Evolutionary conservation across 371 early-diverging fungal species (phyloP).

Genomic region (Massospora cicadina): DNA sequence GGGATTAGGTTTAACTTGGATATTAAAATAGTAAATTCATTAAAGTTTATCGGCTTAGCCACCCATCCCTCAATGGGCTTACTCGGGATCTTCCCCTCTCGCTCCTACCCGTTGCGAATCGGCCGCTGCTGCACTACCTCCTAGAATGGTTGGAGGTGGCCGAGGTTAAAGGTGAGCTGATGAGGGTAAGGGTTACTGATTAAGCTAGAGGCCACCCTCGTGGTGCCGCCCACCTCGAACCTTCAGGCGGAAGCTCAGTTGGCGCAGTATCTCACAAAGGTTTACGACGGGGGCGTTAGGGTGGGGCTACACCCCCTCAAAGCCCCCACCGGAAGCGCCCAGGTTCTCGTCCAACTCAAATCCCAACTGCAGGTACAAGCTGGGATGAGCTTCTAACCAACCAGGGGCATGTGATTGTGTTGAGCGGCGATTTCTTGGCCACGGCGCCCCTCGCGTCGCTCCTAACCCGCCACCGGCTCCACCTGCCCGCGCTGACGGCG

Average conservation of each 20-base stretch:
- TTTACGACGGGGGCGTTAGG: not conserved
- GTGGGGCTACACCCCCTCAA: not conserved
- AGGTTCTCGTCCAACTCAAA: not conserved
- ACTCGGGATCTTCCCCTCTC: constrained; percentile 58
- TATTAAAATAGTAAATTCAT: not conserved
- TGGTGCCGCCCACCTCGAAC: not conserved
- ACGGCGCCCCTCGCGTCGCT: not conserved
- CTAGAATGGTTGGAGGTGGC: constrained; percentile 84
- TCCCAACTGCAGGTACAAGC: not conserved
- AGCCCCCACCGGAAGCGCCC: not conserved
- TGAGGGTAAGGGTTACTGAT: not conserved
- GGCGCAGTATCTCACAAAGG: constrained; percentile 4
- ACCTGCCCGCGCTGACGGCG: not conserved
- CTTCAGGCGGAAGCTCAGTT: constrained; percentile 1
- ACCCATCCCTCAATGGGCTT: not conserved
- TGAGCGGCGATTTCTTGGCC: not conserved
- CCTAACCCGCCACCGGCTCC: not conserved
- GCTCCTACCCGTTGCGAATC: constrained; percentile 77
- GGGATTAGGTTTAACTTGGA: not conserved
- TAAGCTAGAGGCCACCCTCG: not conserved
- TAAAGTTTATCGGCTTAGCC: not conserved
- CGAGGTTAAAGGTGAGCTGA: constrained; percentile 45
- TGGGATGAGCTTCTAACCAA: not conserved
- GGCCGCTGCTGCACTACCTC: constrained; percentile 78
- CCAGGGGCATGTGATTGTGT: not conserved